Base-by-base conservation (phyloP, 2,329 filamentous ascomycete species). In the Trichoderma simmonsii region DNA sequence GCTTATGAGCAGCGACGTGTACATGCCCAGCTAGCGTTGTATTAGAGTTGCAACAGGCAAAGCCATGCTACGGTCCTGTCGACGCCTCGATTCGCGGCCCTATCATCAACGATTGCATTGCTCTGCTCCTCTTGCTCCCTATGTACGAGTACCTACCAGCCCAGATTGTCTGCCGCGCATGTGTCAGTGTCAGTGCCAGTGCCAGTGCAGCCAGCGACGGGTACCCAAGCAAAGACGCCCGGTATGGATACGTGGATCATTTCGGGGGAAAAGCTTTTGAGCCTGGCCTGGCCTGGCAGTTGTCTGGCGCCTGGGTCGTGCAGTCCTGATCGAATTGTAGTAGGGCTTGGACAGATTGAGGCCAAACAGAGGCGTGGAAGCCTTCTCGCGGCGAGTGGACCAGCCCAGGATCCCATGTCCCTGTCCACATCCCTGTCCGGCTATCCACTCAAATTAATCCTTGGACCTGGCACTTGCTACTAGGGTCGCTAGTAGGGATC, bases 1-100 rank as follows among this genome's bases (percentile, higher is more conserved):
- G 56, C 32, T 62, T 63, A 43, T 43, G 34, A 51, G 43, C 43
- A 28, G 63, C 63, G 48, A 34, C 43, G 63, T 66, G 63, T 30
- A 51, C 63, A 56, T 24, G 62, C 24, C 28, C 48, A 32, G n/a
- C 36, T 66, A 66, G 63, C 48, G 63, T 14, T n/a, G 48, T 56
- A 54, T 66, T 66, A 66, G 63, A 66, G 63, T 66, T 66, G 39
- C 63, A 51, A 66, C 39, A 36, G 63, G 43, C 63, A 54, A 64
- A 60, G 61, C 61, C 61, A 64, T 64, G 28, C 34, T n/a, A 34
- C 39, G n/a, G 62, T 54, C 48, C 28, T 56, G 63, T 63, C 36
- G 48, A 56, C 30, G 48, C 48, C 48, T 34, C 63, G 28, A 64
- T 63, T 62, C 34, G 34, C 32, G 34, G 60, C 60, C 34, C 28